Conservation (phyloP, 1,284 basidiomycete species). For the Melampsora larici-populina region DNA sequence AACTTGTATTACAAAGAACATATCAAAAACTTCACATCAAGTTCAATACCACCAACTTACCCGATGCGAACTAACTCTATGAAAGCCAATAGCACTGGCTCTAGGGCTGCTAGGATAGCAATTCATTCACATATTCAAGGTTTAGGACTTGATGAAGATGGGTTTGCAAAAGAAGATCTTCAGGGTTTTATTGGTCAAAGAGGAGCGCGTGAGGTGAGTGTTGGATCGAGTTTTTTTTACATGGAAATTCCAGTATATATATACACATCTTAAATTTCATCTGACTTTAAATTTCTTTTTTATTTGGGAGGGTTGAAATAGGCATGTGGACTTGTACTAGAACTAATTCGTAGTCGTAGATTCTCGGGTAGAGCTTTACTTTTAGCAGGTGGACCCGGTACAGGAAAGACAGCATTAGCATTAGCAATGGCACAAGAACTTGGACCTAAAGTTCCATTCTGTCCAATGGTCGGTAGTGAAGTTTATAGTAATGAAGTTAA, state of each 20-base stretch:
- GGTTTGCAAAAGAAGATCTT: slow-evolving; percentile 67
- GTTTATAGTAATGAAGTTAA: slow-evolving; percentile 97
- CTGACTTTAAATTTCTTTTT: too few species aligned
- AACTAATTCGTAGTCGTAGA: slow-evolving; percentile 80
- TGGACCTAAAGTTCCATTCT: slow-evolving; percentile 92
- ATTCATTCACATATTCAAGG: slow-evolving; percentile 95
- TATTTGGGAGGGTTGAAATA: slow-evolving; percentile 51
- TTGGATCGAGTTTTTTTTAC: too few species aligned
- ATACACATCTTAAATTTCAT: too few species aligned
- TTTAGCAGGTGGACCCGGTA: slow-evolving; percentile 84
- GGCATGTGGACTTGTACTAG: slow-evolving; percentile 88
- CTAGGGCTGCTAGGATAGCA: slow-evolving; percentile 63
- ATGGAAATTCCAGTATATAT: too few species aligned
- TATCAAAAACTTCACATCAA: too few species aligned
- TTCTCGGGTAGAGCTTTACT: slow-evolving; percentile 87
- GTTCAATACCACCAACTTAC: too few species aligned
- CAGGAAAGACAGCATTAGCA: slow-evolving; percentile 92
- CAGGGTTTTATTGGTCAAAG: slow-evolving; percentile 90
- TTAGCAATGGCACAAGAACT: slow-evolving; percentile 90
- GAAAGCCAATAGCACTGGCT: slow-evolving; percentile 21
- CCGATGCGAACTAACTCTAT: slow-evolving; percentile 26
- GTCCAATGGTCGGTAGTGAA: slow-evolving; percentile 95
- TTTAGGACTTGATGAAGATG: slow-evolving; percentile 82
- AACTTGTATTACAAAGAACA: too few species aligned
- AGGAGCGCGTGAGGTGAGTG: slow-evolving; percentile 79